Evolutionary conservation across 352 stramenopile species (phyloP).

Genomic region (Phytopythium cucurbitacearum): DNA sequence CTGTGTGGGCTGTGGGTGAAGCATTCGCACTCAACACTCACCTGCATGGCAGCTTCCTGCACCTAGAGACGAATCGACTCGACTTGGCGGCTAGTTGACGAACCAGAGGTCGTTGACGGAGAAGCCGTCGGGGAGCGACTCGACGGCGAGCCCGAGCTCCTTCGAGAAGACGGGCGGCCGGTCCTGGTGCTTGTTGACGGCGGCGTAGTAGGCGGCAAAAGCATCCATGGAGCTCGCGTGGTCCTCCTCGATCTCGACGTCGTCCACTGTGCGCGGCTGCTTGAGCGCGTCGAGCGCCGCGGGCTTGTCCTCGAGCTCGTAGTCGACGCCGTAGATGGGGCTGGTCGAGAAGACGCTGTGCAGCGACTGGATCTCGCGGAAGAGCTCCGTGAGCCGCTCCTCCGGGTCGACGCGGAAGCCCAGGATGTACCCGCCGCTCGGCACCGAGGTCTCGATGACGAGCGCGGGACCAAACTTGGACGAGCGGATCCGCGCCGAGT

Average conservation of each 20-base stretch:
- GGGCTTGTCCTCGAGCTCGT: slow-evolving; percentile 77
- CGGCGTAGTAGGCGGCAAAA: slow-evolving; percentile 89
- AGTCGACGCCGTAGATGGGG: slow-evolving; percentile 90
- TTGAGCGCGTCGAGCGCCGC: slow-evolving; percentile 55
- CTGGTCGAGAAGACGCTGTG: slow-evolving; percentile 78
- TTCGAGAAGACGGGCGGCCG: slow-evolving; percentile 65
- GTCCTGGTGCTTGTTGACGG: slow-evolving; percentile 81
- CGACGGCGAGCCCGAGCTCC: slow-evolving; percentile 81
- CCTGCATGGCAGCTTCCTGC: too few relatives aligned
- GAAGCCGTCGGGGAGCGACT: slow-evolving; percentile 80
- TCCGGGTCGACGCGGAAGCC: slow-evolving; percentile 89
- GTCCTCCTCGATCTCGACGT: slow-evolving; percentile 88
- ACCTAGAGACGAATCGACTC: too few relatives aligned
- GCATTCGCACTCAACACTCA: too few relatives aligned
- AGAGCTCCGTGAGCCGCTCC: slow-evolving; percentile 79
- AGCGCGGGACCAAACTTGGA: slow-evolving; percentile 91
- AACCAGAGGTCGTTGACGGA: slow-evolving; percentile 66
- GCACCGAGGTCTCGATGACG: slow-evolving; percentile 84
- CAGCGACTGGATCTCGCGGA: slow-evolving; percentile 83
- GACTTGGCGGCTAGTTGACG: slow-evolving; percentile 25
- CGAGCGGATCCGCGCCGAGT: slow-evolving; percentile 72
- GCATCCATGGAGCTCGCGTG: slow-evolving; percentile 81
- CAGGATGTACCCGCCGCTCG: slow-evolving; percentile 87
- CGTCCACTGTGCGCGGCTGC: slow-evolving; percentile 72
- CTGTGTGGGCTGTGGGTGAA: too few relatives aligned